Evolutionary conservation across 2,329 filamentous ascomycete species (phyloP).

Genomic region (Fusarium cicatricum): DNA sequence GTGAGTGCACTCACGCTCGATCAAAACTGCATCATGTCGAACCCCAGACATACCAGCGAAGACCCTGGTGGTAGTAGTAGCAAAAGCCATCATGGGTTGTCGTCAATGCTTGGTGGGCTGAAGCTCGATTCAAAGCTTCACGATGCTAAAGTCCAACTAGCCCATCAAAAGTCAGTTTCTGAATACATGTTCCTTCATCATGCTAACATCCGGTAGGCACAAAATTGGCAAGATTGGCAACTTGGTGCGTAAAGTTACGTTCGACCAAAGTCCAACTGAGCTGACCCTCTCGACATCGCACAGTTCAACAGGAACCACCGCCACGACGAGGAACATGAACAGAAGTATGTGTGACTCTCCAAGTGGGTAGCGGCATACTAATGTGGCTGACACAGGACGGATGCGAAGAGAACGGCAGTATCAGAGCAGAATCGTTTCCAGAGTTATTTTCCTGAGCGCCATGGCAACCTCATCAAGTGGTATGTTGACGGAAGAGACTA

Average conservation of each 20-base stretch:
- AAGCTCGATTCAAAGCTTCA: slow-evolving; percentile 55
- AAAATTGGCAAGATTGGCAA: slow-evolving; percentile 71
- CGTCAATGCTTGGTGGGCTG: slow-evolving; percentile 55
- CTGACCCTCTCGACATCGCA: background rate
- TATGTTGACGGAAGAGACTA: slow-evolving; percentile 97
- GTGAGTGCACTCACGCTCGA: background rate
- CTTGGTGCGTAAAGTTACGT: slow-evolving; percentile 53
- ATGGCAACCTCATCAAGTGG: slow-evolving; percentile 92
- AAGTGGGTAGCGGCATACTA: too few relatives aligned
- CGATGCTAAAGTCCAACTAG: slow-evolving; percentile 64
- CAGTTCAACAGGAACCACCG: slow-evolving; percentile 87
- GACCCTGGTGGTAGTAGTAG: slow-evolving; percentile 12
- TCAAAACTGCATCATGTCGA: slow-evolving; percentile 38
- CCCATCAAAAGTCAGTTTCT: slow-evolving; percentile 64
- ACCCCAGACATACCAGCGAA: slow-evolving; percentile 33
- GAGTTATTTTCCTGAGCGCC: slow-evolving; percentile 89
- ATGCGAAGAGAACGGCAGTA: slow-evolving; percentile 79
- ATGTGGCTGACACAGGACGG: slow-evolving; percentile 44
- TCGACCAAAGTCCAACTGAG: background rate
- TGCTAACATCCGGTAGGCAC: slow-evolving; percentile 46
- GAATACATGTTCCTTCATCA: background rate
- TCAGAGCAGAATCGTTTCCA: slow-evolving; percentile 80
- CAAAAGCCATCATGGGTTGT: slow-evolving; percentile 31
- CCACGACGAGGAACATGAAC: slow-evolving; percentile 92
- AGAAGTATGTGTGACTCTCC: slow-evolving; percentile 59